Evolutionary conservation across 495 filamentous ascomycete genomes (phyloP).

Genomic region (Glonium stellatum): DNA sequence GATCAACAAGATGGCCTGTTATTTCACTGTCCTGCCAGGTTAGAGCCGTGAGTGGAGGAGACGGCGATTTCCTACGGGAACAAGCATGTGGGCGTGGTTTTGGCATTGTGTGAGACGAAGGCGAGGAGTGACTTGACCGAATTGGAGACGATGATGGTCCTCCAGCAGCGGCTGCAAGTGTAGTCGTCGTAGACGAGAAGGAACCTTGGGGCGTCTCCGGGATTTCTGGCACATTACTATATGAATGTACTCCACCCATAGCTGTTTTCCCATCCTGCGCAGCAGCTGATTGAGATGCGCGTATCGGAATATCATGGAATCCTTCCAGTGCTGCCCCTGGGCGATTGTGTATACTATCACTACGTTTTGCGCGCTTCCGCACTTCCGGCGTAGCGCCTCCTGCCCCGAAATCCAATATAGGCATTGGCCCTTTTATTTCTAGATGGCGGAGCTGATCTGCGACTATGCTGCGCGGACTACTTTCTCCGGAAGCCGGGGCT

Average conservation of each 20-base stretch:
- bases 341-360: neutral
- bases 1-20: constrained; percentile 53
- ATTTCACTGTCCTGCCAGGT: constrained; percentile 84
- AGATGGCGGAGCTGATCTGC: constrained; percentile 25
- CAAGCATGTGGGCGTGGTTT: constrained; percentile 4
- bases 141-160: neutral
- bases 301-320: neutral
- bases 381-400: constrained; percentile 20
- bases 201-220: constrained; percentile 11
- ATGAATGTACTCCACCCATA: neutral
- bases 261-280: neutral
- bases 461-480: constrained; percentile 23
- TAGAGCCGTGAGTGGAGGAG: constrained; percentile 35
- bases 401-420: constrained; percentile 3
- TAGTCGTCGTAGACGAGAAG: constrained; percentile 5
- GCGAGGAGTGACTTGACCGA: constrained; percentile 7
- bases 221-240: neutral
- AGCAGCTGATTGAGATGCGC: constrained; percentile 3
- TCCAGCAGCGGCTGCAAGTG: constrained; percentile 7
- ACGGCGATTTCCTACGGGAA: constrained; percentile 21
- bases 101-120: constrained; percentile 7
- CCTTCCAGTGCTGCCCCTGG: neutral
- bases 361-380: constrained; percentile 17
- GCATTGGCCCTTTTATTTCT: constrained; percentile 11
- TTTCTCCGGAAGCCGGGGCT: constrained; percentile 4